These are phyloP conservation scores for Coprinellus micaceus DNA, from an alignment of 768 basidiomycete species.

Conservation along the genomic window DNA sequence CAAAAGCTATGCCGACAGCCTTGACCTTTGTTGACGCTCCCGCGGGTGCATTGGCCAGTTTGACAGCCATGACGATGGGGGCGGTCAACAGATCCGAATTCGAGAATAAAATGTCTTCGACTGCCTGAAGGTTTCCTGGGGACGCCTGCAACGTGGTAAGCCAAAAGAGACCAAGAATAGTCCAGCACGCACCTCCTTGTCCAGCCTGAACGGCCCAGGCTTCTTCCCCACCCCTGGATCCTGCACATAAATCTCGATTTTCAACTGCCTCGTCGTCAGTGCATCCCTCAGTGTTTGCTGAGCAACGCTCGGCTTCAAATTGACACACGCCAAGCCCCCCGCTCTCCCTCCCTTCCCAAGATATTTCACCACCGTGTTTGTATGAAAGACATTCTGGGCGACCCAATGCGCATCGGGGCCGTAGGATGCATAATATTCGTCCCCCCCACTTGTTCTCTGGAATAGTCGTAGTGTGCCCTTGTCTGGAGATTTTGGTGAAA, in stretches of 20 bases:
- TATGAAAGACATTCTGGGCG: conserved; percentile 78
- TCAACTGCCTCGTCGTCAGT: conserved; percentile 82
- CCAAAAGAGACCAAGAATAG: background rate
- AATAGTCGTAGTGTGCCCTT: conserved; percentile 87
- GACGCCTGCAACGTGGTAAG: conserved; percentile 35
- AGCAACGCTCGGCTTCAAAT: conserved; percentile 71
- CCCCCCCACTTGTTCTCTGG: conserved; percentile 49
- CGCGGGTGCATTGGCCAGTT: conserved; percentile 55
- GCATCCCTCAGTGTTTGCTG: conserved; percentile 84
- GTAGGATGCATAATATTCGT: conserved; percentile 84
- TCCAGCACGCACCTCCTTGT: conserved; percentile 62
- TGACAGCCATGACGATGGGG: conserved; percentile 88
- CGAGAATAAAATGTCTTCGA: conserved; percentile 83
- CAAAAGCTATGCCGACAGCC: conserved; percentile 84
- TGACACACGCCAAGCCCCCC: conserved; percentile 67
- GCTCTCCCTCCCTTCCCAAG: conserved; percentile 66
- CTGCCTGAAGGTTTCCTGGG: conserved; percentile 64
- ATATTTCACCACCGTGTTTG: conserved; percentile 90
- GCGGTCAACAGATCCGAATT: conserved; percentile 76
- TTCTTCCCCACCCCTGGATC: conserved; percentile 75
- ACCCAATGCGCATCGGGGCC: conserved; percentile 86
- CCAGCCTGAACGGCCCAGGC: conserved; percentile 67
- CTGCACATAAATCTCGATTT: conserved; percentile 86
- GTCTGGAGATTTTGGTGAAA: conserved; percentile 66
- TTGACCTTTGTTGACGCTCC: conserved; percentile 54